Base-by-base conservation (phyloP, 192 early-diverging fungal genomes). In the Spizellomyces punctatus region DNA sequence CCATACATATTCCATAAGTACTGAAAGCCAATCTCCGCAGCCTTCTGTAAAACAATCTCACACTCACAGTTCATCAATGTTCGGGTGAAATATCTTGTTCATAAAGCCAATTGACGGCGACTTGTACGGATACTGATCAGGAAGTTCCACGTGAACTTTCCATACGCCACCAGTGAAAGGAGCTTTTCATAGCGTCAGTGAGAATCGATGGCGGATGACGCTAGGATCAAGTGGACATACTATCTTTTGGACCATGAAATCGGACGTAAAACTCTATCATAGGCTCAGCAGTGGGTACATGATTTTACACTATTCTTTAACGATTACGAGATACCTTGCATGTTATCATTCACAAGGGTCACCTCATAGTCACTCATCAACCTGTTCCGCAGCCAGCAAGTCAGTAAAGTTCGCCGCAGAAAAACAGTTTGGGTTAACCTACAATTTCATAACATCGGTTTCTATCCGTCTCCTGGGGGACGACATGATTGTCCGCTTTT, bases 321-420 rank as follows among this genome's bases (percentile, higher is more conserved):
- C 52, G 14, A n/a, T n/a, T 16, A 54, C 14, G 3, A 54, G 14
- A 44, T 63, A 81, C 79, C 82, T 85, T 99, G 96, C 96, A 99
- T 99, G 76, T 93, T 98, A 80, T 98, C 96, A 76, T 99, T 96
- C 54, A 98, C 95, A 46, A 99, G 89, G 27, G 92, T 95, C 36
- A 99, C 96, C 79, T 99, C 95, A 82, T 98, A 98, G 83, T 99
- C 96, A 81, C 94, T 94, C 97, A 99, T 99, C 10, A 99, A 85
- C 64, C 96, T 98, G 81, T 19, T 43, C 57, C 12, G 42, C 46
- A 63, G 27, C 46, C 46, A 64, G 63, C 4, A 10, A 49, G 49
- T 66, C 19, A 66, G 76, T 2, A n/a, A 47, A 4, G 21, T 65
- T 6, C 46, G 64, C 8, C 49, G n/a, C 42, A 17, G 16, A 44